Conservation (phyloP, 169 alveolate species). For the Plasmodium yoelii region DNA sequence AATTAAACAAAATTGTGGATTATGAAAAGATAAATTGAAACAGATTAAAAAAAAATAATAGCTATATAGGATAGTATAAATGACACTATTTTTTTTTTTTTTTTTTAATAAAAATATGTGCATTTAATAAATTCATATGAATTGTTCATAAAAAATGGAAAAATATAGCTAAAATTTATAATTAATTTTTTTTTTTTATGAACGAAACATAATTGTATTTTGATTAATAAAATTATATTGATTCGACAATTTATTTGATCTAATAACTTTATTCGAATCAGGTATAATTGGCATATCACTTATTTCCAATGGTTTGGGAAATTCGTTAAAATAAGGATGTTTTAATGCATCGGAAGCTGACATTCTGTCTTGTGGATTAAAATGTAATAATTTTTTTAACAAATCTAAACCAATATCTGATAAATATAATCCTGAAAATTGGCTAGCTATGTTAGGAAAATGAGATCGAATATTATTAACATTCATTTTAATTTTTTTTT, state of each 20-base stretch:
- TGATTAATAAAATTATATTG: constrained; percentile 34
- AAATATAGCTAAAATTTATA: no score
- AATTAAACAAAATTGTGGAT: background rate
- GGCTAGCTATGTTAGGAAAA: constrained; percentile 58
- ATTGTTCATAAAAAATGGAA: no score
- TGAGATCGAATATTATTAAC: constrained; percentile 76
- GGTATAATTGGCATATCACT: constrained; percentile 67
- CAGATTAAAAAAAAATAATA: no score
- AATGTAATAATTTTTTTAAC: constrained; percentile 91
- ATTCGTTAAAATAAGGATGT: constrained; percentile 89
- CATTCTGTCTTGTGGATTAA: constrained; percentile 94
- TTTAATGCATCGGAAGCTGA: constrained; percentile 95
- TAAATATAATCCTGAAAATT: constrained; percentile 81
- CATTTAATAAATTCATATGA: no score
- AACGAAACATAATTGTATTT: constrained; percentile 46
- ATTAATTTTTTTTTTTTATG: constrained; percentile 46
- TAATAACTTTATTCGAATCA: constrained; percentile 51
- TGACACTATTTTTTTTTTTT: no score
- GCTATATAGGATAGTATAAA: no score
- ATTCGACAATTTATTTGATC: constrained; percentile 35
- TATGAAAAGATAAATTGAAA: background rate
- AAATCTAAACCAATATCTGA: constrained; percentile 94
- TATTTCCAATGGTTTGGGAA: constrained; percentile 64
- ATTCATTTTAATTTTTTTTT: constrained; percentile 79
- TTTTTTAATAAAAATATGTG: no score